phyloP scores from a whole-genome alignment of 2,329 filamentous ascomycete genomes.

The Scorias spongiosa region DNA sequence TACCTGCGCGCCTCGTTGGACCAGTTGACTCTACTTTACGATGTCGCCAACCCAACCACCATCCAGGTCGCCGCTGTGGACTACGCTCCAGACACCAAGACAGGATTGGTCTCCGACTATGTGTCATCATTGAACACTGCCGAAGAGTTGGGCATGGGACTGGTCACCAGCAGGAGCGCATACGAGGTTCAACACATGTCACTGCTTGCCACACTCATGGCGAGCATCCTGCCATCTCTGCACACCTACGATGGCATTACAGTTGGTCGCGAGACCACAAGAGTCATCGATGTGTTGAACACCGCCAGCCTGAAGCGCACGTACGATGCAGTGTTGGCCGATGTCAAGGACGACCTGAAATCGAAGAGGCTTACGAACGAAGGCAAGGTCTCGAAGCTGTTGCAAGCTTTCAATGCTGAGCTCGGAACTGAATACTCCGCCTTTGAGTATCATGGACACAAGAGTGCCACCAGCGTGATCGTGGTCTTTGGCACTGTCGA shows the following conservation, averaged over 20 bases:
- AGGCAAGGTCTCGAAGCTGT: slow-evolving; percentile 53
- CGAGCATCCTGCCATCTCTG: slow-evolving; percentile 63
- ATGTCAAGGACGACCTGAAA: slow-evolving; percentile 36
- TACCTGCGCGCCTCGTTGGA: slow-evolving; percentile 74
- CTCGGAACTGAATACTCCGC: slow-evolving; percentile 84
- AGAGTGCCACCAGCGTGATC: slow-evolving; percentile 62
- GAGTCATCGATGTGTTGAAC: slow-evolving; percentile 68
- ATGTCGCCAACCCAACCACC: slow-evolving; percentile 81
- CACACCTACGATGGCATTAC: slow-evolving; percentile 81
- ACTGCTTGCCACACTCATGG: slow-evolving; percentile 68
- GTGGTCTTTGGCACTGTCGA: slow-evolving; percentile 90
- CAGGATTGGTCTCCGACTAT: slow-evolving; percentile 77
- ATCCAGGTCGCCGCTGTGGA: slow-evolving; percentile 86
- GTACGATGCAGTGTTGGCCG: slow-evolving; percentile 51
- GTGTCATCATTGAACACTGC: slow-evolving; percentile 61
- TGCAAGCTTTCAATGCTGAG: slow-evolving; percentile 71
- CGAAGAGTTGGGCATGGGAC: slow-evolving; percentile 77
- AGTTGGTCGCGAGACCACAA: slow-evolving; percentile 66
- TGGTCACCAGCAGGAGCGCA: slow-evolving; percentile 71
- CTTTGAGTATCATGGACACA: slow-evolving; percentile 88
- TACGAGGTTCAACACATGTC: slow-evolving; percentile 95
- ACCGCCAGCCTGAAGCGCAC: slow-evolving; percentile 52
- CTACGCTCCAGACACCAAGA: slow-evolving; percentile 47
- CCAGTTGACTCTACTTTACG: slow-evolving; percentile 81
- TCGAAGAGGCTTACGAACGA: slow-evolving; percentile 52